Evolutionary conservation across 2,329 filamentous ascomycete species (phyloP), one percentile per base, ranked within the genome.

Genomic region (Ascochyta rabiei): DNA sequence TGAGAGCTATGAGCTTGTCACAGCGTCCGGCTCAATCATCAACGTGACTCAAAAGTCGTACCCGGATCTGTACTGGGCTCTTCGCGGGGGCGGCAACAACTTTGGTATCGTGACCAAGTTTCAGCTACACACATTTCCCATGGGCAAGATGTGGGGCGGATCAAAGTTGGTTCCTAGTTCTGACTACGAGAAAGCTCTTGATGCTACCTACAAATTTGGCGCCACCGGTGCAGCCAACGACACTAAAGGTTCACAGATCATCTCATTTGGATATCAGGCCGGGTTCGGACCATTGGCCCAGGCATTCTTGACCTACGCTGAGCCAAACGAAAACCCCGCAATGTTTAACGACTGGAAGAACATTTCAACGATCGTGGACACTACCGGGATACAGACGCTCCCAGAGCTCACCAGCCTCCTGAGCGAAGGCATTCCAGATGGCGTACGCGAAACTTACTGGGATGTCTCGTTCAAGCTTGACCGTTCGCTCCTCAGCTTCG

Each of bases 1-100:
- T 6, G 57, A 60, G 1, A 59, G 62, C 31, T 75, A 62, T 41
- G 68, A 77, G 53, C 26, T 58, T 13, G 64, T 70, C 6, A 64
- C 69, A 18, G 64, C 67, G 6, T 51, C 62, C 39, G 71, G 64
- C 3, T 48, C 42, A 1, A 58, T 71, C 31, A 57, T 71, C 60
- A 48, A 35, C 43, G 52, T 53, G 34, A 60, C 26, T 33, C 38
- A 13, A 7, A 48, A 45, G 5, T 33, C 33, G 1, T 75, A 77
- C 46, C 48, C 56, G 1, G 76, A 79, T 42, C 72, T 77, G 3
- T 77, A 72, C 61, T 66, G 60, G 52, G 71, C 71, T 1, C 62
- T 76, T 10, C 68, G 72, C 19, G 73, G 74, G 10, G 69, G 68
- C 31, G 63, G 63, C 9, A 64, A 63, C 44, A 70, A 70, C 39